A percentile compares a stretch with the other conserved stretches of the same genome.
Conservation (phyloP, 2,329 filamentous ascomycete species). For the Tolypocladium tundrense region DNA sequence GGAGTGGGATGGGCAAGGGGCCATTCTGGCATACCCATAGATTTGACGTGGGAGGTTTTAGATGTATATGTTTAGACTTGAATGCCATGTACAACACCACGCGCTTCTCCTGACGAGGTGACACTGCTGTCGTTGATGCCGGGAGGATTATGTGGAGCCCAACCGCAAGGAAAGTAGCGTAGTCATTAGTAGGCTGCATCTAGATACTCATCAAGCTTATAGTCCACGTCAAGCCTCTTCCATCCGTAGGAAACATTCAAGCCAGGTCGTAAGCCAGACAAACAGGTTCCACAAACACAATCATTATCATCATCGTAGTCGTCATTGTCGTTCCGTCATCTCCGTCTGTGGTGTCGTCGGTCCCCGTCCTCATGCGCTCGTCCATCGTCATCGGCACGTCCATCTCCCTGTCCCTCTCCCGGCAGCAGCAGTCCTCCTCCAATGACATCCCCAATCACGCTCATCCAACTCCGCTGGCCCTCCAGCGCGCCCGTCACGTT, state of each 20-base stretch:
- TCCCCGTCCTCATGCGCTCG: conserved; percentile 6
- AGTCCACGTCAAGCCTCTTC: background rate
- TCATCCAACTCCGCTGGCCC: conserved; percentile 20
- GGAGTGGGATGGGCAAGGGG: background rate
- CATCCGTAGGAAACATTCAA: background rate
- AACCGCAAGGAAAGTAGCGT: background rate
- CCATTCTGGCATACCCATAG: background rate
- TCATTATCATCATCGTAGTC: conserved; percentile 4
- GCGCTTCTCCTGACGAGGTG: background rate
- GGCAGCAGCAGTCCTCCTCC: conserved; percentile 10
- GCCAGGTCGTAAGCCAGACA: background rate
- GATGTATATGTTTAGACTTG: no score
- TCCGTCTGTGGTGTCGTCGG: background rate
- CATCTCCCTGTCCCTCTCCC: conserved; percentile 3
- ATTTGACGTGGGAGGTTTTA: background rate
- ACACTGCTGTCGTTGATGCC: background rate
- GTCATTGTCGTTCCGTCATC: background rate
- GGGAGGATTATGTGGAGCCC: background rate
- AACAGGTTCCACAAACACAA: conserved; percentile 7
- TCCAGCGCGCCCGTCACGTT: conserved; percentile 17
- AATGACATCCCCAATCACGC: conserved; percentile 19
- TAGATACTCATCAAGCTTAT: background rate
- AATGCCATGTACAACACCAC: background rate
- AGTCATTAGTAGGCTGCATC: background rate
- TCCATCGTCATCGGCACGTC: conserved; percentile 9